Conservation (phyloP, 2,329 filamentous ascomycete genomes). For the Microdochium bolleyi region DNA sequence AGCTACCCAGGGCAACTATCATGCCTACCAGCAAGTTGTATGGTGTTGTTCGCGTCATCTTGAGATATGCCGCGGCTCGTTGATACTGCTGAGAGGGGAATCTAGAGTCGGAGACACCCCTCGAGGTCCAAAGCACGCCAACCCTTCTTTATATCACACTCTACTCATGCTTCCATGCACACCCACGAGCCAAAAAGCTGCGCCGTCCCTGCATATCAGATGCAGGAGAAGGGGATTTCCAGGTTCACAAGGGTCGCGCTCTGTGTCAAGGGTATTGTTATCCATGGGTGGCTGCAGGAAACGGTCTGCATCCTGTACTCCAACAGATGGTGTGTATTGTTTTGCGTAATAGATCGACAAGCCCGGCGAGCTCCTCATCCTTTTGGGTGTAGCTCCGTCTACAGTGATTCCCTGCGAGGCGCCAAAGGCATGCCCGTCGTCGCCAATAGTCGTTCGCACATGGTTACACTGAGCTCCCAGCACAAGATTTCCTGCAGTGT, state of each 20-base stretch:
- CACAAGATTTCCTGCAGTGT: no score
- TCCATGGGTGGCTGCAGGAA: neutral
- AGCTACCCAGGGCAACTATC: constrained; percentile 4
- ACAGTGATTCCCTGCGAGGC: no score
- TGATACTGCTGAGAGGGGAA: neutral
- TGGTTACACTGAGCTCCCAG: no score
- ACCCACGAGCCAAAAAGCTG: no score
- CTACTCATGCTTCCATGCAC: no score
- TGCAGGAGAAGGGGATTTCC: no score
- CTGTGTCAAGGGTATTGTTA: neutral
- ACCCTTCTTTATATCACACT: no score
- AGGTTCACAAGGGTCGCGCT: no score
- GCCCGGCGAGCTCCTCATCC: neutral
- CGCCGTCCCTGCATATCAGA: no score
- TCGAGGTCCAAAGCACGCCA: no score
- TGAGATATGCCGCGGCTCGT: neutral
- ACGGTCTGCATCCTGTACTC: neutral
- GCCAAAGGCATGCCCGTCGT: no score
- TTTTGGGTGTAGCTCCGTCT: neutral
- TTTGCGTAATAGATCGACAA: neutral
- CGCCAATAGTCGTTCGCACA: no score
- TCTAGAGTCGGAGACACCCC: neutral
- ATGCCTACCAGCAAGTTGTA: neutral
- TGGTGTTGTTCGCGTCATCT: neutral
- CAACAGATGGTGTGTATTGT: neutral